These are phyloP conservation scores for Scedosporium boydii DNA, from an alignment of 2,329 filamentous ascomycete genomes.

Conservation along the genomic window DNA sequence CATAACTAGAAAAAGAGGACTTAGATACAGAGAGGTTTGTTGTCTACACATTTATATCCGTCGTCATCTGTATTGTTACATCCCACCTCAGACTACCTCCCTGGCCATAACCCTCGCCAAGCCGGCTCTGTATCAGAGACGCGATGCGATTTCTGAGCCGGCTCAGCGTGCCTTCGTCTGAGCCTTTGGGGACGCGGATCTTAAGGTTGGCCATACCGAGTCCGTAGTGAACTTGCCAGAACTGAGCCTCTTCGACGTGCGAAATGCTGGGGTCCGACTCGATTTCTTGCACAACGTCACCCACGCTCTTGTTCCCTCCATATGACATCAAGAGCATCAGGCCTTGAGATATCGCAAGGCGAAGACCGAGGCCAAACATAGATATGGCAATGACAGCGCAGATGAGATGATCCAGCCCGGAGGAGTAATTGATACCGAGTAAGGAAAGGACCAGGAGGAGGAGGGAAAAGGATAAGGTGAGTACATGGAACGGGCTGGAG, in stretches of 20 bases:
- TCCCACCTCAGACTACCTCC: conserved; percentile 81
- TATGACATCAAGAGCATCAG: conserved; percentile 97
- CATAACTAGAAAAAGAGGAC: neutral
- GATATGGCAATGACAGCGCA: conserved; percentile 72
- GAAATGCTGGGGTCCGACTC: conserved; percentile 68
- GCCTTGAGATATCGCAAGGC: conserved; percentile 76
- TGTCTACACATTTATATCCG: conserved; percentile 13
- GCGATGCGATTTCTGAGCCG: conserved; percentile 68
- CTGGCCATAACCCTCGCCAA: conserved; percentile 80
- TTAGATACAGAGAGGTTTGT: neutral
- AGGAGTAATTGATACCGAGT: conserved; percentile 66
- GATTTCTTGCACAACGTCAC: conserved; percentile 75
- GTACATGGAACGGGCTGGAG: conserved; percentile 88
- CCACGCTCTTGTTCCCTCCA: conserved; percentile 40
- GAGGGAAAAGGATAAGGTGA: conserved; percentile 79
- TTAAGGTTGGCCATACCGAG: conserved; percentile 93
- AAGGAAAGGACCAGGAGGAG: conserved; percentile 75
- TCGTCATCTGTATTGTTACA: conserved; percentile 72
- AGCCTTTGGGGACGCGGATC: conserved; percentile 55
- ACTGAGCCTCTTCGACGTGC: conserved; percentile 79
- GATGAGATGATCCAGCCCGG: conserved; percentile 71
- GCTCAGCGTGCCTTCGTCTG: conserved; percentile 59
- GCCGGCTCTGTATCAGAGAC: conserved; percentile 70
- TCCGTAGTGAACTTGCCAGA: conserved; percentile 98
- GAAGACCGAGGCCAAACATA: conserved; percentile 82